These are phyloP conservation scores for Epichloe typhina DNA, from an alignment of 2,329 filamentous ascomycete species.

Conservation along the genomic window DNA sequence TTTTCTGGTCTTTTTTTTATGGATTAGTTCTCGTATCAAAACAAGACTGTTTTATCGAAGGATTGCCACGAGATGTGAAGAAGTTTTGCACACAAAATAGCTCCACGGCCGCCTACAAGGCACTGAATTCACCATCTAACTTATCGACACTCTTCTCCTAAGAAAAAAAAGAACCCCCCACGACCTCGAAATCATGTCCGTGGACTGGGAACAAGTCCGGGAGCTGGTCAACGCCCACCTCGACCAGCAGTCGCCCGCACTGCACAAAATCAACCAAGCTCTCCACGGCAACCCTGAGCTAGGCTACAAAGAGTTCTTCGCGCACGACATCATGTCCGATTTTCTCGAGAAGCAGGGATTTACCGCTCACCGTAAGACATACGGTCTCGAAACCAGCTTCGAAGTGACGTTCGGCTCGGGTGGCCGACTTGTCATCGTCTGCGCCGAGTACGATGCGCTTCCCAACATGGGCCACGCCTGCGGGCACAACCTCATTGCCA, in stretches of 20 bases:
- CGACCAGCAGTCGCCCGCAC: not conserved
- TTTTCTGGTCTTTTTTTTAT: no score
- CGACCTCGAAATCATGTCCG: not conserved
- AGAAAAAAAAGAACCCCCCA: not conserved
- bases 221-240: not conserved
- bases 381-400: slow-evolving; percentile 22
- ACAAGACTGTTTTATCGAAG: no score
- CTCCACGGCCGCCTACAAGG: no score
- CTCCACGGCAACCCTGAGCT: slow-evolving; percentile 16
- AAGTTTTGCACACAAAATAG: no score
- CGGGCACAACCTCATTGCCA: slow-evolving; percentile 32
- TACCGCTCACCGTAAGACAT: slow-evolving; percentile 16
- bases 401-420: slow-evolving; percentile 15
- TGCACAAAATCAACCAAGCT: not conserved
- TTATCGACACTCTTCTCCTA: not conserved
- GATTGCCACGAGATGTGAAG: no score
- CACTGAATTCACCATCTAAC: not conserved
- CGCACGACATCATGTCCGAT: slow-evolving; percentile 14
- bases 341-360: slow-evolving; percentile 12
- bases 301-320: slow-evolving; percentile 16
- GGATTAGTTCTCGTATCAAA: no score
- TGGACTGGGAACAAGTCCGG: slow-evolving; percentile 1
- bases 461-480: slow-evolving; percentile 31
- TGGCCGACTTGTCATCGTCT: slow-evolving; percentile 21
- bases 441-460: slow-evolving; percentile 31